Evolutionary conservation across 441 rosid genomes (phyloP).

Genomic region (Manihot esculenta): DNA sequence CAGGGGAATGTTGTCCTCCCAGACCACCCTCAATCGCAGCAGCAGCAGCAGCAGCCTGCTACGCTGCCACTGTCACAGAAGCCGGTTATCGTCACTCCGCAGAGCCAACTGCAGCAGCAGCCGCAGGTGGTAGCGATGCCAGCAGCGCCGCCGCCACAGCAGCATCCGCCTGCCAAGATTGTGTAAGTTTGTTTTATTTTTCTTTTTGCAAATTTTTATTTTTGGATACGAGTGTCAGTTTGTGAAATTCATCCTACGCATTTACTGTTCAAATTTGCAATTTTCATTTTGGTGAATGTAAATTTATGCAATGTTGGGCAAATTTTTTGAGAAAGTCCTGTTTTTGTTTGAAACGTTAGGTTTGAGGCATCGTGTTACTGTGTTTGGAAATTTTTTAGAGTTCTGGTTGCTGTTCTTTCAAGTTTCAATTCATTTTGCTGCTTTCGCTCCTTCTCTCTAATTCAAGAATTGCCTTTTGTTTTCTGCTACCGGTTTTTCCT

Average conservation of each 20-base stretch:
- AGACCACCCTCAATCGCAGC: slow-evolving; percentile 54
- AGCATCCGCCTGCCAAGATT: slow-evolving; percentile 39
- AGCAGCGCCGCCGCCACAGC: slow-evolving; percentile 29
- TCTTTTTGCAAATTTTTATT: slow-evolving; percentile 7
- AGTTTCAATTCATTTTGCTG: neutral
- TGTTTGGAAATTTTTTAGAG: neutral
- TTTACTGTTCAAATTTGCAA: slow-evolving; percentile 5
- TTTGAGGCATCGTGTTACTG: neutral
- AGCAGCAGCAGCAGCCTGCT: slow-evolving; percentile 26
- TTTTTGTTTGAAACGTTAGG: slow-evolving; percentile 6
- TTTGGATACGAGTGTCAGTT: neutral
- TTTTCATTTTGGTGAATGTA: slow-evolving; percentile 6
- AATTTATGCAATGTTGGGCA: neutral
- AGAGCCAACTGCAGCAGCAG: slow-evolving; percentile 21
- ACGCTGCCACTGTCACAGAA: slow-evolving; percentile 30
- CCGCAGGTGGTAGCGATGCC: slow-evolving; percentile 30
- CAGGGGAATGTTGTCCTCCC: slow-evolving; percentile 41
- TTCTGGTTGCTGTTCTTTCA: neutral
- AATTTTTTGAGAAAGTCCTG: neutral
- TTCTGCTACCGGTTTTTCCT: neutral
- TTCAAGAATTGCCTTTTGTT: slow-evolving; percentile 1
- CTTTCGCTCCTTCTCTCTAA: neutral
- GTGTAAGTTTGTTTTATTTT: slow-evolving; percentile 45
- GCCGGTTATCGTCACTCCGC: slow-evolving; percentile 14
- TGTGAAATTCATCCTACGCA: neutral